phyloP scores from a whole-genome alignment of 768 basidiomycete genomes.

The Trametes coccinea region DNA sequence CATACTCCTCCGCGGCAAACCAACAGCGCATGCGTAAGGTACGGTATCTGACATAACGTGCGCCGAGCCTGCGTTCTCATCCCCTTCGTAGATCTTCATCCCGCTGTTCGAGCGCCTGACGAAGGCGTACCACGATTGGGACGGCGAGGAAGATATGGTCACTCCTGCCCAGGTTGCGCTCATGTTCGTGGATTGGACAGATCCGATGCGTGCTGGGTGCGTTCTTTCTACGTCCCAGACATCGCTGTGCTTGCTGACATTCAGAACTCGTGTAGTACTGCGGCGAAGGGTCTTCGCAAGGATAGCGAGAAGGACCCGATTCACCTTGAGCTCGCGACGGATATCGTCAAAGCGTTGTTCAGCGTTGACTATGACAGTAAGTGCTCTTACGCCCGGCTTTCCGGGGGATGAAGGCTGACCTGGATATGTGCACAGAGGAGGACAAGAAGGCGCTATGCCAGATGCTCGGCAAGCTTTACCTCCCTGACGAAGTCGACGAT shows the following conservation, averaged over 20 bases:
- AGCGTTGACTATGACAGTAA: constrained; percentile 53
- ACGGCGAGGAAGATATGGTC: constrained; percentile 75
- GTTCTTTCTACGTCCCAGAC: constrained; percentile 28
- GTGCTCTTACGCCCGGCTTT: too few relatives aligned
- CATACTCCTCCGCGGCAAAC: constrained; percentile 74
- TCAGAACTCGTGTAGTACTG: constrained; percentile 1
- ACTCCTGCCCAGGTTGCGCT: constrained; percentile 69
- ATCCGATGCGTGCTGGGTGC: constrained; percentile 70
- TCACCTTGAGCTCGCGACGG: constrained; percentile 57
- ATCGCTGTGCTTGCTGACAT: constrained; percentile 5
- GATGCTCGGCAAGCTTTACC: constrained; percentile 50
- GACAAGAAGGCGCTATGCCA: constrained; percentile 50
- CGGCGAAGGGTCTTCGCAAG: constrained; percentile 42
- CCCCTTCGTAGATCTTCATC: constrained; percentile 60
- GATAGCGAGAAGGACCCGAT: constrained; percentile 41
- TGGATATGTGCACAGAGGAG: constrained; percentile 38
- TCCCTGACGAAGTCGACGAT: constrained; percentile 73
- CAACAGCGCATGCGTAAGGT: constrained; percentile 73
- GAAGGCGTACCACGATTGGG: constrained; percentile 59
- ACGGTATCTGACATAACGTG: too few relatives aligned
- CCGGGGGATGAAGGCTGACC: too few relatives aligned
- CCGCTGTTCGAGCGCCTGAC: constrained; percentile 63
- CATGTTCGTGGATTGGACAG: constrained; percentile 88
- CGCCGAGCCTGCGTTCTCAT: background rate
- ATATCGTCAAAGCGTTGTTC: constrained; percentile 51